These are phyloP conservation scores for Funneliformis caledonium DNA, from an alignment of 371 early-diverging fungal genomes.

Conservation along the genomic window DNA sequence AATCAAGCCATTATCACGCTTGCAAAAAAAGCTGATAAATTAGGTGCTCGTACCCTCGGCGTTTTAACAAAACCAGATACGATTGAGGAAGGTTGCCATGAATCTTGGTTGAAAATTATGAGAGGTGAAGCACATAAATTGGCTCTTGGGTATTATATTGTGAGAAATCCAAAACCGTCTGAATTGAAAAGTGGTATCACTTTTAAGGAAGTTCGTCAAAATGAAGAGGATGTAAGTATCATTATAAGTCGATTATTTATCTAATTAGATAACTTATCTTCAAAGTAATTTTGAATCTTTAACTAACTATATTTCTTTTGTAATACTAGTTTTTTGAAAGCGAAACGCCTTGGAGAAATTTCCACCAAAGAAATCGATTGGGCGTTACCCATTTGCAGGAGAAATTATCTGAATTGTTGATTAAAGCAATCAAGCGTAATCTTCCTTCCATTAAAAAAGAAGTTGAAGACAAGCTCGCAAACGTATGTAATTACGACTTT, in stretches of 20 bases:
- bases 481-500: not conserved
- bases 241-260: not conserved
- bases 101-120: slow-evolving; percentile 46
- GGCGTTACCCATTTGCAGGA: not conserved
- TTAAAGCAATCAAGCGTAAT: not conserved
- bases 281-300: not conserved
- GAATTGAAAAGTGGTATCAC: not conserved
- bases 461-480: not conserved
- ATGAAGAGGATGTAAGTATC: not conserved
- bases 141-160: slow-evolving; percentile 16
- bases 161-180: not conserved
- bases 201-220: slow-evolving; percentile 3
- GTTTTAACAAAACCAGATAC: slow-evolving; percentile 62
- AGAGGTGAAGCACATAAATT: slow-evolving; percentile 28
- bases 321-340: slow-evolving; percentile 8
- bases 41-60: slow-evolving; percentile 53
- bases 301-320: not conserved
- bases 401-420: slow-evolving; percentile 24
- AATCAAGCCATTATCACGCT: slow-evolving; percentile 54
- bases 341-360: not conserved
- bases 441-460: slow-evolving; percentile 17
- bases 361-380: not conserved
- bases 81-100: slow-evolving; percentile 53
- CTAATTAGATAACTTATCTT: not conserved
- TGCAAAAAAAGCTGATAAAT: slow-evolving; percentile 52